Conservation (phyloP, 2,329 filamentous ascomycete genomes). For the Trichoderma asperellum region DNA sequence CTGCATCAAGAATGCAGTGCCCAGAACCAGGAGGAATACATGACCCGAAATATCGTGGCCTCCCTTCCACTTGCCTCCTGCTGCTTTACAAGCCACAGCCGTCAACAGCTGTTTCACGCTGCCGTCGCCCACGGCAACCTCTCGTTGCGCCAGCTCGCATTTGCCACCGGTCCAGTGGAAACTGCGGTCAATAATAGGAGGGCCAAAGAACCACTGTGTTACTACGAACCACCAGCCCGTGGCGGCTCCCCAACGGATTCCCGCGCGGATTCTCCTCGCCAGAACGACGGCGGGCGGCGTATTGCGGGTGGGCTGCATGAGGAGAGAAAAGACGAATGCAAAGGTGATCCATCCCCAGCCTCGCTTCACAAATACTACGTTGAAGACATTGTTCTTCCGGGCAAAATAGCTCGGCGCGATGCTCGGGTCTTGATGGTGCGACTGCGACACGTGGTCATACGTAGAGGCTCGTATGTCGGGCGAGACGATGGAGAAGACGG, state of each 20-base stretch:
- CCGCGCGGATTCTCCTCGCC: conserved; percentile 56
- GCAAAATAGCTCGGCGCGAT: conserved; percentile 85
- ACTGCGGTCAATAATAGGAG: conserved; percentile 84
- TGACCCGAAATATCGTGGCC: conserved; percentile 96
- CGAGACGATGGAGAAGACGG: conserved; percentile 77
- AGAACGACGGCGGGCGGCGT: conserved; percentile 34
- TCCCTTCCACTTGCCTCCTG: conserved; percentile 85
- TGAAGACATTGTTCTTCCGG: conserved; percentile 90
- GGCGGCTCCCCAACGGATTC: conserved; percentile 69
- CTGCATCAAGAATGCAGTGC: conserved; percentile 78
- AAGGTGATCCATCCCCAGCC: conserved; percentile 91
- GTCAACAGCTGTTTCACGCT: conserved; percentile 63
- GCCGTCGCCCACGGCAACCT: conserved; percentile 51
- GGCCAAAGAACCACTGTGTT: conserved; percentile 97
- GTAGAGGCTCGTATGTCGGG: conserved; percentile 67
- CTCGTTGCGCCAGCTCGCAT: conserved; percentile 66
- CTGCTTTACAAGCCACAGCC: conserved; percentile 77
- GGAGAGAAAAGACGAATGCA: conserved; percentile 71
- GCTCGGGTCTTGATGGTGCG: conserved; percentile 60
- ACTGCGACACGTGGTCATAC: conserved; percentile 66
- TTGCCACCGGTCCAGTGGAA: conserved; percentile 87
- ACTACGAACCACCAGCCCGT: conserved; percentile 82
- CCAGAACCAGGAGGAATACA: conserved; percentile 87
- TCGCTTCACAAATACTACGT: conserved; percentile 89
- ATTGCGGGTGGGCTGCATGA: conserved; percentile 64